phyloP scores from a whole-genome alignment of 805 yeast genomes.

The Metschnikowia matae region DNA sequence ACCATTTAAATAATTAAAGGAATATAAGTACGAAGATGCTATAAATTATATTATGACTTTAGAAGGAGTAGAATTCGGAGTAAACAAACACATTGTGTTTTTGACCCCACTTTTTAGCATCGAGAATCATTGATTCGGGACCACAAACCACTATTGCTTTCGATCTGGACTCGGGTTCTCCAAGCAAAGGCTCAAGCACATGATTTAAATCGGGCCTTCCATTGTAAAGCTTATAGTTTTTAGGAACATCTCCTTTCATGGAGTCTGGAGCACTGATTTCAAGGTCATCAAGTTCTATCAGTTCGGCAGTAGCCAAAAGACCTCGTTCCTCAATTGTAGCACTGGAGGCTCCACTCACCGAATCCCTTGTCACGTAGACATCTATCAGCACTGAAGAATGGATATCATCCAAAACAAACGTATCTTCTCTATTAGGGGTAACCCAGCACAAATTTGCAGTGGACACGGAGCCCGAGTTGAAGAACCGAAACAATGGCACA shows the following conservation, averaged over 20 bases:
- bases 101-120: conserved; percentile 37
- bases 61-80: conserved; percentile 31
- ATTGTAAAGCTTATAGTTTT: conserved; percentile 18
- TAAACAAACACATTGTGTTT: conserved; percentile 33
- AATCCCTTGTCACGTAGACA: conserved; percentile 13
- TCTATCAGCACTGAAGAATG: neutral
- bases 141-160: conserved; percentile 62
- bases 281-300: conserved; percentile 10
- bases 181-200: conserved; percentile 26
- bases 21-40: too few species aligned
- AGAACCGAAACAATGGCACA: conserved; percentile 46
- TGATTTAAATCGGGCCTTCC: conserved; percentile 44
- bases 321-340: conserved; percentile 17
- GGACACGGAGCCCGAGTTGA: conserved; percentile 20
- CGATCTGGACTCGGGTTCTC: conserved; percentile 31
- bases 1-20: neutral
- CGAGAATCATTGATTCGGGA: conserved; percentile 41
- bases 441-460: conserved; percentile 52
- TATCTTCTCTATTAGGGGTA: conserved; percentile 42
- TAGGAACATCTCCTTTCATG: conserved; percentile 14
- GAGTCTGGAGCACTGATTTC: neutral
- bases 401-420: conserved; percentile 42
- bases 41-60: neutral
- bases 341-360: neutral
- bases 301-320: conserved; percentile 19